A percentile compares a stretch with the other conserved stretches of the same genome.
Evolutionary conservation across 768 basidiomycete species (phyloP).

Genomic region (Rhizopogon sp.): DNA sequence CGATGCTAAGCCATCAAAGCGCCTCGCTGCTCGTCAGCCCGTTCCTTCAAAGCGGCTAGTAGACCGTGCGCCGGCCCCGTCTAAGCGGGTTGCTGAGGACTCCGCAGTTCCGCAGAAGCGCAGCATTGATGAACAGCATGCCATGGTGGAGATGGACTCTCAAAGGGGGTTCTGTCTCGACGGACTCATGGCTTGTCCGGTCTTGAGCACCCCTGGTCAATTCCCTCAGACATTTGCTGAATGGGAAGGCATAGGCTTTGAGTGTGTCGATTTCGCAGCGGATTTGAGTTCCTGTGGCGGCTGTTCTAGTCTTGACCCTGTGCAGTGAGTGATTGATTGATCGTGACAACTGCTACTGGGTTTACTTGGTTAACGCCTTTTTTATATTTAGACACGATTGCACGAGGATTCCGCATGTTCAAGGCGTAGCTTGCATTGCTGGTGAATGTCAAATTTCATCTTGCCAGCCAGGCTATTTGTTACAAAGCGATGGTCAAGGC

Average conservation of each 20-base stretch:
- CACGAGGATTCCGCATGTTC: conserved; percentile 15
- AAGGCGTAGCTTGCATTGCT: conserved; percentile 20
- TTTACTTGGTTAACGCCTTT: neutral
- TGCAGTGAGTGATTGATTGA: neutral
- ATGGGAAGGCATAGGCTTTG: conserved; percentile 15
- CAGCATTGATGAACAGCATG: conserved; percentile 9
- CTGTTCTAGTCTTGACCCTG: conserved; percentile 19
- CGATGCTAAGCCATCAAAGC: neutral
- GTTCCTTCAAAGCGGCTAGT: neutral
- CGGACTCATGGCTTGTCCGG: conserved; percentile 17
- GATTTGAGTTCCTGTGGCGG: conserved; percentile 27
- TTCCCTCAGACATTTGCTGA: conserved; percentile 9
- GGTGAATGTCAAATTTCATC: conserved; percentile 22
- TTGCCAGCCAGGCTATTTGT: conserved; percentile 20
- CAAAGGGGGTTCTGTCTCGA: conserved; percentile 15
- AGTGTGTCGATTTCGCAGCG: conserved; percentile 24
- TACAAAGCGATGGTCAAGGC: conserved; percentile 8
- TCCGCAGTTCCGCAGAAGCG: conserved; percentile 1
- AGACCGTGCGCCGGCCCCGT: neutral
- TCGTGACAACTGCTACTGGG: neutral
- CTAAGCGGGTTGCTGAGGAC: neutral
- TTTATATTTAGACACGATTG: conserved; percentile 21
- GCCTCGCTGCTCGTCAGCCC: neutral
- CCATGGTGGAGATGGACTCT: conserved; percentile 8
- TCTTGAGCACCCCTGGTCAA: conserved; percentile 3